Base-by-base conservation (phyloP, 2,329 filamentous ascomycete genomes). In the Macrophomina pseudophaseolina region DNA sequence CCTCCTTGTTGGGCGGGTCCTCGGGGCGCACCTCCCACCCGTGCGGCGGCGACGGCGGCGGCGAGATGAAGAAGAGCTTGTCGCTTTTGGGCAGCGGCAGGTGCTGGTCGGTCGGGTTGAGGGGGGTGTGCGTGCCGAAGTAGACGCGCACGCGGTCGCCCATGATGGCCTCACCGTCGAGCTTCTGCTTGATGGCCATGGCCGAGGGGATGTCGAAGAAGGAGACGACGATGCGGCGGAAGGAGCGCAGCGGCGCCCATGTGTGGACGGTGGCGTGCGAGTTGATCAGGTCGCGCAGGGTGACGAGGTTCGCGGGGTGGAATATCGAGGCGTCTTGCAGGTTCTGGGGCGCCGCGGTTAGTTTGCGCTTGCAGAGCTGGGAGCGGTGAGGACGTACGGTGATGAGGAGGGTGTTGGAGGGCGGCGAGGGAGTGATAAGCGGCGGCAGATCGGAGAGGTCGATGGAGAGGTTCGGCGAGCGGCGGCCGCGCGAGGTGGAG, bases 341-440 rank as follows among this genome's bases (percentile, higher is more conserved):
- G 81, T 93, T 93, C 80, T 82, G 62, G 32, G 38, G 14, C 9
- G 3, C 9, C 18, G 9, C 42, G 16, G 66, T 70, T 56, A 72
- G 71, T 76, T 18, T 42, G 46, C 12, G 35, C 28, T 49, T 30
- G 16, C 42, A 18, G 62, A 14, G 14, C 8, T 49, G 28, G 60
- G 18, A 48, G 60, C 48, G 46, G 66, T 59, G 64, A 38, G 53
- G 40, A 71, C 79, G 70, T 74, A 82, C 80, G 73, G 92, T 95
- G 75, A 95, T 90, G 74, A 95, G 87, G 66, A 95, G 88, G 0
- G 92, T 95, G 82, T 95, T 95, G 71, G 90, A 91, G 5, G 91
- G 90, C 65, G 89, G 87, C 32, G 91, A 88, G n/a, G 91, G 91
- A 75, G 88, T 86, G 49, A 84, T 83, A 65, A 92, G 83, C 42